Conservation (phyloP, 495 filamentous ascomycete species). For the Aspergillus incahuasiensis region DNA sequence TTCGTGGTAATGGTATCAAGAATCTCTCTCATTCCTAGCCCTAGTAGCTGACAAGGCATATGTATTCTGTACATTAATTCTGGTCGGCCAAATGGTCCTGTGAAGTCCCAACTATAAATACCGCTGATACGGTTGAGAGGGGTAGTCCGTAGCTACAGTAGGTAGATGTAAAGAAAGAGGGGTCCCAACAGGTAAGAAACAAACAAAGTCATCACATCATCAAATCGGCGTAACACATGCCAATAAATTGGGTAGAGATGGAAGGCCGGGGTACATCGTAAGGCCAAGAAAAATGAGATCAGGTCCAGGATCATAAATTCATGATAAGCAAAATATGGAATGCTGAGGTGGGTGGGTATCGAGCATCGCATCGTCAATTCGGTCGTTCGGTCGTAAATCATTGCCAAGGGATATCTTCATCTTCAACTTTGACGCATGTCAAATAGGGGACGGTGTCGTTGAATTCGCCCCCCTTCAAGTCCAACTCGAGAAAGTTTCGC, state of each 20-base stretch:
- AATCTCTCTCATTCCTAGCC: not conserved
- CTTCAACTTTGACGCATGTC: constrained; percentile 73
- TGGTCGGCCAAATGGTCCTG: not conserved
- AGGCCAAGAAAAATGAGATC: not conserved
- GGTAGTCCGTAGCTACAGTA: too few species aligned
- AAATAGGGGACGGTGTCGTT: constrained; percentile 60
- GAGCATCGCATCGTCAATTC: constrained; percentile 7
- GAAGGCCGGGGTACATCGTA: constrained; percentile 7
- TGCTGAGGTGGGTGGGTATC: constrained; percentile 9
- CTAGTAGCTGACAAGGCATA: not conserved
- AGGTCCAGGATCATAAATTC: constrained; percentile 3
- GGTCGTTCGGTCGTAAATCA: constrained; percentile 24
- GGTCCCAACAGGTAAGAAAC: constrained; percentile 1
- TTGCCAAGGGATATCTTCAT: constrained; percentile 75
- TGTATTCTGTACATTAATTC: constrained; percentile 7
- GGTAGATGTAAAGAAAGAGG: not conserved
- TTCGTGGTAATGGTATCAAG: not conserved
- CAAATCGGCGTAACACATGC: constrained; percentile 1
- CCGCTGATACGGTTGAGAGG: constrained; percentile 1
- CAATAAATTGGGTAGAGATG: not conserved
- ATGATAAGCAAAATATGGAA: constrained; percentile 1
- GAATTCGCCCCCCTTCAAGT: constrained; percentile 47
- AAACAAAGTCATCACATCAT: constrained; percentile 12
- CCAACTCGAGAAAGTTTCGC: constrained; percentile 75
- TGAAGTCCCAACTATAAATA: not conserved